Evolutionary conservation across 2,329 filamentous ascomycete species (phyloP), one percentile per base, ranked within the genome.

Genomic region (Trichocomaceae sp.): DNA sequence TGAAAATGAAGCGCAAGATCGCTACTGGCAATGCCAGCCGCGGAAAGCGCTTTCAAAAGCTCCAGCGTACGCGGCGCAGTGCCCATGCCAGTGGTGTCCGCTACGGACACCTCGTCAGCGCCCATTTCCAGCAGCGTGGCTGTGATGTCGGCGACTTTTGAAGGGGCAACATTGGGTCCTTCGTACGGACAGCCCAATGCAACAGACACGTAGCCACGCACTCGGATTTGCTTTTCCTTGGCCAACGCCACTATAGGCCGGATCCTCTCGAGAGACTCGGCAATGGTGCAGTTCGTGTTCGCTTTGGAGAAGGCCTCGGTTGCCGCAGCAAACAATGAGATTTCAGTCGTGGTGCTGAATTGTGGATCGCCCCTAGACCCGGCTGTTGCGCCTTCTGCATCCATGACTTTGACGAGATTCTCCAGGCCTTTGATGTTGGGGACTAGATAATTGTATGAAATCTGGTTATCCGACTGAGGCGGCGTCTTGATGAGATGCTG

Each of bases 41-140:
- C 79, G 29, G 75, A 76, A 50, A 86, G 67, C 2, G 81, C 79
- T 58, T 80, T 75, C 47, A 86, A 70, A 2, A 86, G 73, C 59
- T 80, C 77, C 56, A 75, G 67, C 0, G 83, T 85, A 51, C 79
- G 77, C 1, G 81, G 82, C 9, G 81, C 81, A 1, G 83, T 86
- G 15, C 83, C 83, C 83, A 85, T 85, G 45, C 83, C 83, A 0
- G 83, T 86, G 1, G 83, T 86, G 60, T 86, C 83, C 1, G 82
- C 83, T 1, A 86, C 80, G 1, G 79, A 82, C 37, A 86, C 83
- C 63, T 85, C 82, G 59, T 84, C 80, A 5, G 81, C 83, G 17
- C 83, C 83, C 79, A 85, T 83, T 58, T 85, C 82, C 15, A 86
- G 72, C 39, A 86, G 69, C 6, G 74, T 77, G 0, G 81, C 77